These are phyloP conservation scores for Saccharum officinarum DNA, from an alignment of 176 grass and related monocot genomes.

Conservation along the genomic window DNA sequence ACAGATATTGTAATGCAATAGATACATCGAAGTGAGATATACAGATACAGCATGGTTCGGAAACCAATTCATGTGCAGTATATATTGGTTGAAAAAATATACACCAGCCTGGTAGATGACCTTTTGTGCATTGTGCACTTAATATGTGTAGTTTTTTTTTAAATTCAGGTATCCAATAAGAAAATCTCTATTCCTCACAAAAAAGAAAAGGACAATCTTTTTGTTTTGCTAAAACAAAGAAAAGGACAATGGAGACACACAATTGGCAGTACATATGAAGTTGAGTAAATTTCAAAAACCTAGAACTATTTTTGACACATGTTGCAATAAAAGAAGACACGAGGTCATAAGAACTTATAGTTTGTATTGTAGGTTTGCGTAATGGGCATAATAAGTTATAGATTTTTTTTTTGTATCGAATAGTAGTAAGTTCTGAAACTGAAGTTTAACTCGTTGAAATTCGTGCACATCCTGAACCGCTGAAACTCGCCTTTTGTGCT, in stretches of 20 bases:
- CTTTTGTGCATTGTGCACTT: neutral
- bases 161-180: neutral
- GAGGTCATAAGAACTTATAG: neutral
- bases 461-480: neutral
- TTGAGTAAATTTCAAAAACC: neutral
- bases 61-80: constrained; percentile 24
- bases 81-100: neutral
- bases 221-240: no score
- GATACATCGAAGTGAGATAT: neutral
- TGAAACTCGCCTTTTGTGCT: neutral
- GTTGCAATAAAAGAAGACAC: neutral
- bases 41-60: neutral
- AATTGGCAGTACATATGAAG: neutral
- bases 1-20: neutral
- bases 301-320: neutral
- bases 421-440: no score
- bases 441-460: neutral
- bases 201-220: neutral
- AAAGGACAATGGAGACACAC: neutral
- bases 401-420: no score
- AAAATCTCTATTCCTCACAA: neutral
- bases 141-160: neutral
- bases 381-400: no score
- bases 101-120: neutral
- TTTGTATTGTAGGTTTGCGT: neutral